These are phyloP conservation scores for Phellinidium pouzarii DNA, from an alignment of 1,284 basidiomycete genomes.

Conservation along the genomic window DNA sequence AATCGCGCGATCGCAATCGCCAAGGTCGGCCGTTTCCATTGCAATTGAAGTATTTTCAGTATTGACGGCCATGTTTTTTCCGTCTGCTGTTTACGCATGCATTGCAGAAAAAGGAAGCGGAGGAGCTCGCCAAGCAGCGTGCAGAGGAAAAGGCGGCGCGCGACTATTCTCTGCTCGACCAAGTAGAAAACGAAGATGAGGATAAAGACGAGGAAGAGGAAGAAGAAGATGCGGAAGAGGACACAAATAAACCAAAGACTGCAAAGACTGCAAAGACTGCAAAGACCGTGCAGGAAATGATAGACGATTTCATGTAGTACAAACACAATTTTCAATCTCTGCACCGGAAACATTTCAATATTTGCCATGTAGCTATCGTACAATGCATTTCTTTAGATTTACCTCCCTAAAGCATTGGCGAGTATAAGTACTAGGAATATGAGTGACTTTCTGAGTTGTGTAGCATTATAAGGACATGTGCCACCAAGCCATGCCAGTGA, in stretches of 20 bases:
- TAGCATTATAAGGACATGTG: no score
- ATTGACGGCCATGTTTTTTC: background rate
- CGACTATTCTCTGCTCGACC: conserved; percentile 64
- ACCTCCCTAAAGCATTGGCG: no score
- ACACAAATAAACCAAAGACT: no score
- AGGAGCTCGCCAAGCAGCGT: conserved; percentile 55
- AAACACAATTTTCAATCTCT: no score
- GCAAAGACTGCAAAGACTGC: background rate
- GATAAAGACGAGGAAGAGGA: conserved; percentile 56
- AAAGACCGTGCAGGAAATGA: conserved; percentile 19
- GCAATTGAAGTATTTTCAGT: no score
- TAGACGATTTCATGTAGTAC: conserved; percentile 19
- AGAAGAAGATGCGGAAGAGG: no score
- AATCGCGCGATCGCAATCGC: conserved; percentile 62
- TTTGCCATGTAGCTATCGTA: no score
- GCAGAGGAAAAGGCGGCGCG: conserved; percentile 73
- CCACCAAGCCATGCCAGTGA: no score
- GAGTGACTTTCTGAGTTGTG: no score
- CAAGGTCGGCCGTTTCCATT: conserved; percentile 36
- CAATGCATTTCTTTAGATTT: no score
- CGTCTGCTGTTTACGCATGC: conserved; percentile 1
- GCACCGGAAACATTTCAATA: no score
- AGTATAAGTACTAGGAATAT: no score
- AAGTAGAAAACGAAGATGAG: conserved; percentile 43
- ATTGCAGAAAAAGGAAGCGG: conserved; percentile 62